phyloP scores from a whole-genome alignment of 2,329 filamentous ascomycete species.

The Aureobasidium sp. region DNA sequence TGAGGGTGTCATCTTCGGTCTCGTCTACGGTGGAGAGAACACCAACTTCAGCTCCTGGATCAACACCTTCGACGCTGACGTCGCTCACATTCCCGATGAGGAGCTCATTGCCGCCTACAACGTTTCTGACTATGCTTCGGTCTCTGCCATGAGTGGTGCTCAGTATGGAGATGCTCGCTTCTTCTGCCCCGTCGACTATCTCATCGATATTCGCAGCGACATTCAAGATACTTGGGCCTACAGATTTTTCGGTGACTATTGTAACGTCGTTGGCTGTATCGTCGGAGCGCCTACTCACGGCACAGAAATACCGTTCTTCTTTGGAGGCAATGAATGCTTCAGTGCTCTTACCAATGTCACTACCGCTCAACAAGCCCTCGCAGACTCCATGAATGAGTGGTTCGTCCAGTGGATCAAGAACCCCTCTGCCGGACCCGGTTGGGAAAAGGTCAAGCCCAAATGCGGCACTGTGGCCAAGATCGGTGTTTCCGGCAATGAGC shows the following conservation, averaged over 20 bases:
- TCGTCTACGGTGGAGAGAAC: slow-evolving; percentile 12
- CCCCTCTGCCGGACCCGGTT: slow-evolving; percentile 8
- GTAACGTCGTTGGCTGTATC: slow-evolving; percentile 18
- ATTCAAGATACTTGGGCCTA: slow-evolving; percentile 19
- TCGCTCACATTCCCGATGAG: slow-evolving; percentile 32
- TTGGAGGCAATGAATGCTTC: neutral
- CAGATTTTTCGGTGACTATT: slow-evolving; percentile 37
- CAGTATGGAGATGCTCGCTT: slow-evolving; percentile 36
- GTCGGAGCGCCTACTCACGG: slow-evolving; percentile 10
- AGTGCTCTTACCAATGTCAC: neutral
- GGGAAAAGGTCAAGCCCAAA: slow-evolving; percentile 9
- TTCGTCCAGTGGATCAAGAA: slow-evolving; percentile 15
- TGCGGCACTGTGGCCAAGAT: slow-evolving; percentile 2
- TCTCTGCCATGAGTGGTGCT: slow-evolving; percentile 36
- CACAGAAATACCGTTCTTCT: slow-evolving; percentile 11
- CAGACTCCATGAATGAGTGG: slow-evolving; percentile 14
- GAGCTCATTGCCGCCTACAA: slow-evolving; percentile 32
- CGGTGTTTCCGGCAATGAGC: slow-evolving; percentile 12
- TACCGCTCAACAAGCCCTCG: slow-evolving; percentile 3
- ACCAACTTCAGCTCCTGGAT: slow-evolving; percentile 39
- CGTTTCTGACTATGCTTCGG: slow-evolving; percentile 30
- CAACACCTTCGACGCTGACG: slow-evolving; percentile 38
- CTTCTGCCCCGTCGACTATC: slow-evolving; percentile 11
- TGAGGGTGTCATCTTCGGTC: slow-evolving; percentile 9
- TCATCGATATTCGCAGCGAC: neutral